phyloP scores from a whole-genome alignment of 495 filamentous ascomycete species.

The Mytilinidion resinicola region DNA sequence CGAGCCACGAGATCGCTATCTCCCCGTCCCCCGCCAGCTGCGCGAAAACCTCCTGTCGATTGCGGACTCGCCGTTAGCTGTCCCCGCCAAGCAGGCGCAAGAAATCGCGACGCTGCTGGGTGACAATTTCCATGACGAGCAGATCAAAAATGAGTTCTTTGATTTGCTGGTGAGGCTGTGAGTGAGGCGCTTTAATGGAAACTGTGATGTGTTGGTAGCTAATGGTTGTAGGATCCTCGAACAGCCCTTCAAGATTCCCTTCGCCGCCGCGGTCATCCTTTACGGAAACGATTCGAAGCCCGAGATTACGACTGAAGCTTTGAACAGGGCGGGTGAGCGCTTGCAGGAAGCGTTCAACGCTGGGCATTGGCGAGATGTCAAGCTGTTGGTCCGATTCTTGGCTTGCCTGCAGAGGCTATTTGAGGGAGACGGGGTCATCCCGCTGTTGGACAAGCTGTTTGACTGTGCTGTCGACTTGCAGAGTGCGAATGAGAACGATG shows the following conservation, averaged over 20 bases:
- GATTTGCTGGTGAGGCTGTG: slow-evolving; percentile 69
- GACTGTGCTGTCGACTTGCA: slow-evolving; percentile 78
- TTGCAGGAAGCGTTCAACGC: slow-evolving; percentile 56
- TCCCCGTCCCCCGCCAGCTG: slow-evolving; percentile 66
- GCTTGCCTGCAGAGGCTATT: slow-evolving; percentile 73
- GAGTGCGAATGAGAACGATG: slow-evolving; percentile 83
- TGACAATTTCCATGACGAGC: slow-evolving; percentile 76
- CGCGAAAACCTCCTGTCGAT: slow-evolving; percentile 75
- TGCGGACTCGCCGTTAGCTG: slow-evolving; percentile 58
- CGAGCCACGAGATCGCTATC: slow-evolving; percentile 46
- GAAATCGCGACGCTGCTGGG: slow-evolving; percentile 68
- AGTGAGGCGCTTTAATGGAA: slow-evolving; percentile 25
- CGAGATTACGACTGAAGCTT: slow-evolving; percentile 61
- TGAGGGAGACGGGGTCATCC: slow-evolving; percentile 80
- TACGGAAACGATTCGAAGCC: slow-evolving; percentile 66
- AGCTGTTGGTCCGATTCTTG: slow-evolving; percentile 80
- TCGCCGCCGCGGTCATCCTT: slow-evolving; percentile 74
- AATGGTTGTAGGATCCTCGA: slow-evolving; percentile 50
- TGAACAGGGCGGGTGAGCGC: slow-evolving; percentile 51
- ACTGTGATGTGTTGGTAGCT: background rate
- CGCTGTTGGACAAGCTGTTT: slow-evolving; percentile 78
- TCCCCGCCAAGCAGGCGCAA: slow-evolving; percentile 61
- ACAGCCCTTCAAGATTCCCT: slow-evolving; percentile 95
- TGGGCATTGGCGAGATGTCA: slow-evolving; percentile 84
- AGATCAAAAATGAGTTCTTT: slow-evolving; percentile 60